Evolutionary conservation across 331 rosid genomes (phyloP).

Genomic region (Telfairia occidentalis): DNA sequence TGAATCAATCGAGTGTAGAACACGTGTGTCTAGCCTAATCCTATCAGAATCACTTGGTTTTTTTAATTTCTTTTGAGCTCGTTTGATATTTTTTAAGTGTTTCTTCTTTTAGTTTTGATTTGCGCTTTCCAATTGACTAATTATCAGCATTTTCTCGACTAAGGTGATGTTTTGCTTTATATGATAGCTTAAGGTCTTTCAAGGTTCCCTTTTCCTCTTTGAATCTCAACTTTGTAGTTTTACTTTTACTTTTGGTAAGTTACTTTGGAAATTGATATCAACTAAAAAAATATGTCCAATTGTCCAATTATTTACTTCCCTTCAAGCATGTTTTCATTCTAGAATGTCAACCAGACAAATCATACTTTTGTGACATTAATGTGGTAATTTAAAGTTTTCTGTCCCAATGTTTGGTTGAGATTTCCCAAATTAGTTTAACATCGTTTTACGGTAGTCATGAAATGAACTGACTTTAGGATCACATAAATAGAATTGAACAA

Average conservation of each 20-base stretch:
- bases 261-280: background rate
- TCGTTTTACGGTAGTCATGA: background rate
- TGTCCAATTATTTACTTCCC: background rate
- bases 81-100: no score
- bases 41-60: no score
- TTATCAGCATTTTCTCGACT: no score
- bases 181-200: no score
- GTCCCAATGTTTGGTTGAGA: background rate
- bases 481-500: background rate
- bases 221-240: no score
- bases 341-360: background rate
- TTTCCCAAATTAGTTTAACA: background rate
- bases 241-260: constrained; percentile 78
- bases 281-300: background rate
- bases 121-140: no score
- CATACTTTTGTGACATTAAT: background rate
- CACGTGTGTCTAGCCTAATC: no score
- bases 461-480: background rate
- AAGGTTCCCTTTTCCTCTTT: no score
- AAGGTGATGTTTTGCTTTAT: no score
- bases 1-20: no score
- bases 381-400: background rate
- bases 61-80: no score
- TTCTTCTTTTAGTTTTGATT: no score
- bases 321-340: background rate